phyloP scores from a whole-genome alignment of 805 yeast genomes.

The Ogataea populi-albae region DNA sequence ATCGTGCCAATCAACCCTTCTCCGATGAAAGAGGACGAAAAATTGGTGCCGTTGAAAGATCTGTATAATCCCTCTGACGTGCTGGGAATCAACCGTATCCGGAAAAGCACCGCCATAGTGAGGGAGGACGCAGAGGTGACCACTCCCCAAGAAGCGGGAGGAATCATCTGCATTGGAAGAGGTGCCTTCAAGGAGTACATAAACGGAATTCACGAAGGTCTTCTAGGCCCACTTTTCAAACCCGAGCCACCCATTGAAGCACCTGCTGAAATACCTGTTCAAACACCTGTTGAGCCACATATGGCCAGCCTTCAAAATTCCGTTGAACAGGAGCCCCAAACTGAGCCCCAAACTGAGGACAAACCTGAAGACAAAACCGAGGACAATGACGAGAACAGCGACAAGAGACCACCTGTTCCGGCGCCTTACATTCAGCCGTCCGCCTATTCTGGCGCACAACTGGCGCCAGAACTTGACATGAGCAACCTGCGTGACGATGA shows the following conservation, averaged over 20 bases:
- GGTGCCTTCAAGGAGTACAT: slow-evolving; percentile 95
- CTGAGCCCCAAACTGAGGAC: no score
- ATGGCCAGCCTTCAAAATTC: slow-evolving; percentile 6
- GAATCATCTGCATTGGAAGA: slow-evolving; percentile 88
- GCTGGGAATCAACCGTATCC: slow-evolving; percentile 50
- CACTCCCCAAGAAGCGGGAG: slow-evolving; percentile 61
- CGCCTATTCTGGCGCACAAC: slow-evolving; percentile 50
- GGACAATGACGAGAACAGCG: slow-evolving; percentile 27
- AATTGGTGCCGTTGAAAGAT: slow-evolving; percentile 31
- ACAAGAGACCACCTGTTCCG: slow-evolving; percentile 46
- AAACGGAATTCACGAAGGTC: slow-evolving; percentile 89
- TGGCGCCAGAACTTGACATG: slow-evolving; percentile 62
- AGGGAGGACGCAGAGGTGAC: slow-evolving; percentile 46
- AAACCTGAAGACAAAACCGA: slow-evolving; percentile 21
- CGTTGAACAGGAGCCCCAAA: slow-evolving; percentile 4
- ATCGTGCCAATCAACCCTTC: slow-evolving; percentile 9
- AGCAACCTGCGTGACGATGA: slow-evolving; percentile 30
- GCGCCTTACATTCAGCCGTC: slow-evolving; percentile 61
- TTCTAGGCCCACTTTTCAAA: slow-evolving; percentile 78
- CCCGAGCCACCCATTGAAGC: no score
- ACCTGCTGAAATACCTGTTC: no score
- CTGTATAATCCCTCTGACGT: slow-evolving; percentile 45
- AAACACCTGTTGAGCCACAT: slow-evolving; percentile 24
- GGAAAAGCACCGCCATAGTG: slow-evolving; percentile 17
- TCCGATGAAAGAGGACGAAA: slow-evolving; percentile 12